Evolutionary conservation across 345 rosid genomes (phyloP), one percentile per base, ranked within the genome.

Genomic region (Populus davidiana): DNA sequence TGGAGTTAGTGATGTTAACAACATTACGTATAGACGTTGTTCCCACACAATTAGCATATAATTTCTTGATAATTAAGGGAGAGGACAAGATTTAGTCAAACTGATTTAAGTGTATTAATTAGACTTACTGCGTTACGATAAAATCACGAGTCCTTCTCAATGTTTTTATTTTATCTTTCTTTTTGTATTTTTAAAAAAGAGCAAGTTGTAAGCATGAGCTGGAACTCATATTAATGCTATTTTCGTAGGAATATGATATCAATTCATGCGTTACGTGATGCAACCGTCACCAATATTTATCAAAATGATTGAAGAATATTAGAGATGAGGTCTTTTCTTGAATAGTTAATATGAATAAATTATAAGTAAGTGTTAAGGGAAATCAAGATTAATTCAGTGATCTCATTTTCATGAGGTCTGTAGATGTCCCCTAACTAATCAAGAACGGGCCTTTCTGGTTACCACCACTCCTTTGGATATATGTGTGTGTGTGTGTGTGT

Each of bases 341-440:
- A 82, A 82, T 67, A 81, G 83, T 77, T 74, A 72, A 76, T 43
- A 74, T 52, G 54, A 70, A 80, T 67, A 74, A 63, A 69, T 75
- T 75, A 71, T 63, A 87, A 84, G 85, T 79, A 84, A 81, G 80
- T 35, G 79, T 78, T 78, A 83, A 84, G 88, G 69, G 79, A 86
- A 79, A 81, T 76, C 71, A 38, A 77, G 72, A 81, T 86, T 77
- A 89, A 81, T 86, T 77, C 87, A 87, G 88, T 82, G 81, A 89
- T 83, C 75, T 90, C 92, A 77, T 84, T 87, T 83, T 87, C 91
- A 87, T 38, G 52, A 75, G 59, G 81, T 82, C 76, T 74, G 76
- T 27, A 74, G 64, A 72, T 89, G 87, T 84, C 81, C 76, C 85
- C 82, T 86, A 88, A 87, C 88, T 77, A 88, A 88, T 84, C 65